These are phyloP conservation scores for Cystobasidium sp. DNA, from an alignment of 1,284 basidiomycete species.

Conservation along the genomic window DNA sequence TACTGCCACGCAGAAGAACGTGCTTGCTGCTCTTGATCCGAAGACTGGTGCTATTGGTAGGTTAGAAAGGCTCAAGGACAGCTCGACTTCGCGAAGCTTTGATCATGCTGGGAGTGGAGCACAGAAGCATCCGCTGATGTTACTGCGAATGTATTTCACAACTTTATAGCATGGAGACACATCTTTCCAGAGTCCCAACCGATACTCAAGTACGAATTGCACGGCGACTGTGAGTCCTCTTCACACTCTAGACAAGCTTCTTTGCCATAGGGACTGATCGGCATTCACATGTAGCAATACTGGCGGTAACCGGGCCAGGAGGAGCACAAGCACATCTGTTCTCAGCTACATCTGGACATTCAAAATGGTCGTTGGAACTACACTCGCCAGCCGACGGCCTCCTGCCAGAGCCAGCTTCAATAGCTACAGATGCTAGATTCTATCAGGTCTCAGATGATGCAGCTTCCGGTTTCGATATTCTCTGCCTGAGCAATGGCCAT, in stretches of 20 bases:
- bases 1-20: conserved; percentile 74
- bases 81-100: not conserved
- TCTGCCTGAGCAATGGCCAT: conserved; percentile 66
- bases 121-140: too few species aligned
- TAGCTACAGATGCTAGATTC: conserved; percentile 33
- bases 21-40: conserved; percentile 75
- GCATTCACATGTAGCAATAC: conserved; percentile 2
- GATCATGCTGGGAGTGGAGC: not conserved
- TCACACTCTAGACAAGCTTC: not conserved
- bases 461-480: conserved; percentile 29
- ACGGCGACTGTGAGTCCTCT: conserved; percentile 58
- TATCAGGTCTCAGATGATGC: conserved; percentile 22
- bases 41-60: conserved; percentile 73
- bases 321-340: conserved; percentile 33
- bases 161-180: conserved; percentile 76
- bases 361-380: conserved; percentile 25
- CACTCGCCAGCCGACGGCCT: conserved; percentile 23
- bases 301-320: conserved; percentile 33
- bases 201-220: conserved; percentile 70
- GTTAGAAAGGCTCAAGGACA: conserved; percentile 53
- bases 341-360: conserved; percentile 40
- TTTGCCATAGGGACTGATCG: not conserved
- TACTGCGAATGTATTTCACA: not conserved
- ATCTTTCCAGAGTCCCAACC: conserved; percentile 69
- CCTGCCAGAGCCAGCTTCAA: conserved; percentile 31